Percentiles rank a stretch among this genome's conserved stretches.
These are phyloP conservation scores for Margaritispora aquatica DNA, from an alignment of 495 filamentous ascomycete species.

Conservation along the genomic window DNA sequence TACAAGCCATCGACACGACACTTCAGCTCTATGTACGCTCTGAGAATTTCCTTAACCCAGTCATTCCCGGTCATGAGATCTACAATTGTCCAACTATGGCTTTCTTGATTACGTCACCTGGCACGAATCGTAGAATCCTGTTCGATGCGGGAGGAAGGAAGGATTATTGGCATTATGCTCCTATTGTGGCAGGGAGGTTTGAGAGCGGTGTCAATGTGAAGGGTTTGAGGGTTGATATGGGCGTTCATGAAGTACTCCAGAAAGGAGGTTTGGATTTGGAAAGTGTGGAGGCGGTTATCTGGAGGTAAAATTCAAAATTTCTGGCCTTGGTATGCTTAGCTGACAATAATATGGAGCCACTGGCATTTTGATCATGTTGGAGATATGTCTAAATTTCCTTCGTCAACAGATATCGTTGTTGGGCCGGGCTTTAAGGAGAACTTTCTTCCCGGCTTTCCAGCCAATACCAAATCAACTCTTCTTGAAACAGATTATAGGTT, in stretches of 20 bases:
- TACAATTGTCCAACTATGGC: conserved; percentile 40
- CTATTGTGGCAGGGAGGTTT: conserved; percentile 25
- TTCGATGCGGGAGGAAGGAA: conserved; percentile 56
- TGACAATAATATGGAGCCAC: conserved; percentile 4
- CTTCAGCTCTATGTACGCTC: conserved; percentile 26
- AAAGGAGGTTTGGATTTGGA: conserved; percentile 37
- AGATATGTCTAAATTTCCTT: conserved; percentile 43
- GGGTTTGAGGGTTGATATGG: conserved; percentile 34
- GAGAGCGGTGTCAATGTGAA: conserved; percentile 28
- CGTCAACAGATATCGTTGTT: conserved; percentile 44
- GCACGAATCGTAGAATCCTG: conserved; percentile 36
- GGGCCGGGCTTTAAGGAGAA: conserved; percentile 48
- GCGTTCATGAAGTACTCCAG: conserved; percentile 43
- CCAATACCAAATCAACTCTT: conserved; percentile 31
- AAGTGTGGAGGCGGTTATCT: conserved; percentile 47
- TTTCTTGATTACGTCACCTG: conserved; percentile 48
- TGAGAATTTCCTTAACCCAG: conserved; percentile 32
- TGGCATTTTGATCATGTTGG: conserved; percentile 33
- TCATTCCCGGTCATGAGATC: conserved; percentile 34
- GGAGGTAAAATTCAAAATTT: no score
- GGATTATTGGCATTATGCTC: conserved; percentile 39
- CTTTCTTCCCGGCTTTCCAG: conserved; percentile 45
- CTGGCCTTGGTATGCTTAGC: no score
- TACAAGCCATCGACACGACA: conserved; percentile 48
- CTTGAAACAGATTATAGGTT: conserved; percentile 37